phyloP scores from a whole-genome alignment of 805 yeast species.

The Yamadazyma sp. region DNA sequence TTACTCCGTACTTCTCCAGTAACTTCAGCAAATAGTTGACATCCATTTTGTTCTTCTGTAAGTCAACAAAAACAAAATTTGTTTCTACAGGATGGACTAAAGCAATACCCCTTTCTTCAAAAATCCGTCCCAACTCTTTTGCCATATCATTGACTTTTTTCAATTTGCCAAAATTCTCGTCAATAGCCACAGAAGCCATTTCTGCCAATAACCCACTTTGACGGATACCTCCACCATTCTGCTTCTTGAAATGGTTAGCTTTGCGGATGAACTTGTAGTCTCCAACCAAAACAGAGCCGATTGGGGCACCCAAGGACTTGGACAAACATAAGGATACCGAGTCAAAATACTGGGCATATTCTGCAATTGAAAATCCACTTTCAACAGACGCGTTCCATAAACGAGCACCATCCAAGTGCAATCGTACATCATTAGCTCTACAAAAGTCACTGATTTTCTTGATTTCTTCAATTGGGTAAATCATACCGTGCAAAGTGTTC shows the following conservation, averaged over 20 bases:
- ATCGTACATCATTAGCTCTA: constrained; percentile 50
- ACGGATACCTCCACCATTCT: constrained; percentile 90
- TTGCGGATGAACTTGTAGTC: constrained; percentile 53
- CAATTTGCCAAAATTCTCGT: constrained; percentile 65
- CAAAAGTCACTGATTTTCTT: constrained; percentile 71
- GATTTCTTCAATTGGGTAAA: constrained; percentile 79
- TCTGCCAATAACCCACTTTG: constrained; percentile 80
- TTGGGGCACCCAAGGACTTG: constrained; percentile 90
- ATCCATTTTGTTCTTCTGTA: constrained; percentile 52
- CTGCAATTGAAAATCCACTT: constrained; percentile 63
- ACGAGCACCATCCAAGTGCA: constrained; percentile 96
- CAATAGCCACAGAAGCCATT: constrained; percentile 79
- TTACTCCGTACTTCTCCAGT: constrained; percentile 61
- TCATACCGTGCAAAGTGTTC: constrained; percentile 82
- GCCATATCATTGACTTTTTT: constrained; percentile 52
- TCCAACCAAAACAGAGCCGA: constrained; percentile 87
- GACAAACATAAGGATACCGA: constrained; percentile 88
- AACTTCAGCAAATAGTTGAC: constrained; percentile 52
- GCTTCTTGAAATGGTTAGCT: constrained; percentile 86
- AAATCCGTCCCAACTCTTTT: constrained; percentile 52
- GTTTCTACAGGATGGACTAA: constrained; percentile 79
- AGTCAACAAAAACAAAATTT: constrained; percentile 77
- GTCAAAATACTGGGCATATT: constrained; percentile 77
- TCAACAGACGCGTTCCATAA: constrained; percentile 86
- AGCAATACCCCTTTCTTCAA: constrained; percentile 51